Evolutionary conservation across 176 grass and related monocot species (phyloP).

Genomic region (Neostapfia colusana): DNA sequence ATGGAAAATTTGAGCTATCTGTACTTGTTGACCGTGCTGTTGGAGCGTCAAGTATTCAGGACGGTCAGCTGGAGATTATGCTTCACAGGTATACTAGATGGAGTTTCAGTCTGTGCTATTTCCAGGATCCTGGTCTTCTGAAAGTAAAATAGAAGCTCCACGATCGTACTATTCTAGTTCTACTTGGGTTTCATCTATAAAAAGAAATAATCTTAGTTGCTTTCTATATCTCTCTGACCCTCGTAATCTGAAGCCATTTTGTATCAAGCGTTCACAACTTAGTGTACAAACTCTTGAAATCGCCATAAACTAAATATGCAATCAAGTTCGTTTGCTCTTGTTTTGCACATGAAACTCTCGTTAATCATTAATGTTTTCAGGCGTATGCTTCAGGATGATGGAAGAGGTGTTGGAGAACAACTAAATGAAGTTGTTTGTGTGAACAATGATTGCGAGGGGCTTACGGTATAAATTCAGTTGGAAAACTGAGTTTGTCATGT

Average conservation of each 20-base stretch:
- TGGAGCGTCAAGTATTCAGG: conserved; percentile 88
- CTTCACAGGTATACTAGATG: conserved; percentile 73
- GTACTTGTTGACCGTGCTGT: conserved; percentile 83
- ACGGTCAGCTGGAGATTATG: conserved; percentile 91
- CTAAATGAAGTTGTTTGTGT: conserved; percentile 78
- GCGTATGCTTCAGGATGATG: conserved; percentile 68
- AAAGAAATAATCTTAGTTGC: background rate
- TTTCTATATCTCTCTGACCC: background rate
- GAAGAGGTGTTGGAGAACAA: conserved; percentile 61
- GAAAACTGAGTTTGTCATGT: background rate
- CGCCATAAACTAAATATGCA: background rate
- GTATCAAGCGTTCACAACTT: background rate
- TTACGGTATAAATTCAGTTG: conserved; percentile 54
- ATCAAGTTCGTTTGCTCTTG: background rate
- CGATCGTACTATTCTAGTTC: background rate
- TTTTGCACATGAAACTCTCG: background rate
- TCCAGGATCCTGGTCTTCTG: background rate
- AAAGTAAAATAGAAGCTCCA: background rate
- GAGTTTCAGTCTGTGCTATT: background rate
- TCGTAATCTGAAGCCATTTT: too few relatives aligned
- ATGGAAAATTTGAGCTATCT: conserved; percentile 80
- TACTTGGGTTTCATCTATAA: background rate
- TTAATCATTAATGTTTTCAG: conserved; percentile 42
- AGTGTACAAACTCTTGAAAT: background rate
- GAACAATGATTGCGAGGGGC: conserved; percentile 54